Evolutionary conservation across 2,329 filamentous ascomycete species (phyloP), one percentile per base, ranked within the genome.

Genomic region (Diaporthe capsici): DNA sequence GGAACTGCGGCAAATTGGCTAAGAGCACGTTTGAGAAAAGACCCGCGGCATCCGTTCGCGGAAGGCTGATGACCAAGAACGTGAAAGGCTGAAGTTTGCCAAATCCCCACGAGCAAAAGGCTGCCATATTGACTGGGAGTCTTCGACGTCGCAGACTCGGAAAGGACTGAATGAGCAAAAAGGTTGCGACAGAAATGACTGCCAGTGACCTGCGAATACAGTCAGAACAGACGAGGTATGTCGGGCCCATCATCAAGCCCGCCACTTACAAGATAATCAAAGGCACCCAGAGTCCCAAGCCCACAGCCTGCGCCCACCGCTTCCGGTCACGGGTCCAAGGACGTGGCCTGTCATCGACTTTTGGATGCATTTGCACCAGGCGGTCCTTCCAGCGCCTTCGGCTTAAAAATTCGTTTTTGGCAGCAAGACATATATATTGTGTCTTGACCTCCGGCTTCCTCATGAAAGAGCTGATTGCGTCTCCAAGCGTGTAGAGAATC

Each of bases 1-100:
- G 73, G 0, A 88, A 72, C 76, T 90, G 88, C 1, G 88, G 87
- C 0, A 82, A 44, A 76, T 90, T 90, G 51, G 84, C 86, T 0
- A 89, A 31, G 25, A 88, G 79, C 3, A 84, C 81, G 58, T 83
- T 84, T 13, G 61, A 44, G 25, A 84, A 79, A 10, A 84, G 72
- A 0, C 82, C 82, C 2, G 37, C 75, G 0, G 82, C 80, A 47
- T 83, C 82, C 4, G 71, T 53, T 2, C 78, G 61, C 75, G 4
- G 81, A 80, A 82, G 78, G 9, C 76, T 70, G 31, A 81, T 60
- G 13, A 80, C 77, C 1, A 82, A 75, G 67, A 81, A 82, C 0
- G 81, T 82, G 49, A 78, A 80, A 7, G 78, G 79, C 17, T 76
- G 80, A 58, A 83, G 72, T 3, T 76, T 47, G 13, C 82, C 81